Evolutionary conservation across 2,329 filamentous ascomycete species (phyloP).

Genomic region (Bimuria novae-zelandiae): DNA sequence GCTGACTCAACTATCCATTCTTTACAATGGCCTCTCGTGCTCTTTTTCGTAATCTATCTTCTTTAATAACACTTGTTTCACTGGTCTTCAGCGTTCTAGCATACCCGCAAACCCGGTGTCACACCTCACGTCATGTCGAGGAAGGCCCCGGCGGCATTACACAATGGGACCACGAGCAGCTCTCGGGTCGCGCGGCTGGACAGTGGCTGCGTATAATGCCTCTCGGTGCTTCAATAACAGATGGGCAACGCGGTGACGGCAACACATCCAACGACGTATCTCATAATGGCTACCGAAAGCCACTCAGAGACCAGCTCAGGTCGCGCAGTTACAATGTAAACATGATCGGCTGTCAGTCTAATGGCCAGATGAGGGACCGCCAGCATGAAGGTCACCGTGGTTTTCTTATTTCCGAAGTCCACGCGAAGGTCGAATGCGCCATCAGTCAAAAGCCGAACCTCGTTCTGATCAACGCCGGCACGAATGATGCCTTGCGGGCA

Average conservation of each 20-base stretch:
- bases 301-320: constrained; percentile 15
- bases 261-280: constrained; percentile 1
- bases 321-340: constrained; percentile 12
- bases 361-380: constrained; percentile 13
- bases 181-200: not conserved
- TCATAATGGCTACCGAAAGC: constrained; percentile 16
- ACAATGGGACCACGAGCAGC: not conserved
- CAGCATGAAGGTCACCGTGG: constrained; percentile 20
- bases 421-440: not conserved
- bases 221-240: constrained; percentile 17
- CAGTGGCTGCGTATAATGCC: constrained; percentile 12
- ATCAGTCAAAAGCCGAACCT: constrained; percentile 15
- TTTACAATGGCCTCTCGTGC: not conserved
- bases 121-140: not conserved
- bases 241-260: constrained; percentile 3
- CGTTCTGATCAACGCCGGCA: constrained; percentile 19
- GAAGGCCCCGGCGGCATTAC: not conserved
- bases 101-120: not conserved
- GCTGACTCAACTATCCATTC: not conserved
- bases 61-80: not conserved
- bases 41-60: not conserved
- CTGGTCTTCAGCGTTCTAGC: not conserved
- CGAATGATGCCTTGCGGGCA: constrained; percentile 15
- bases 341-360: constrained; percentile 15
- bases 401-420: constrained; percentile 5